Base-by-base conservation (phyloP, 1,284 basidiomycete species). In the Trametes hirsuta region DNA sequence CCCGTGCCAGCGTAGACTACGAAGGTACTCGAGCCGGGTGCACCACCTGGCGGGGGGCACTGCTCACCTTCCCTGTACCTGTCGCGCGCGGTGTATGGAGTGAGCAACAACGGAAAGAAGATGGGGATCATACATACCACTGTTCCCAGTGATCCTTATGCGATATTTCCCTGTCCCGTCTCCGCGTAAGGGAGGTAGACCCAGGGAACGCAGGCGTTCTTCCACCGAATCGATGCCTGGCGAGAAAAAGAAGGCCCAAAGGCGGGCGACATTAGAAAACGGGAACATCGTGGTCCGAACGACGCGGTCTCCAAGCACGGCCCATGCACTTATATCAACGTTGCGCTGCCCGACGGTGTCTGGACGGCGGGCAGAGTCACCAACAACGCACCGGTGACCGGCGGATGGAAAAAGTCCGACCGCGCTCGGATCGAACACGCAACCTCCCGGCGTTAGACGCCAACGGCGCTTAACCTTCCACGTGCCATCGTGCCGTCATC, bases 111-210 rank as follows among this genome's bases (percentile, higher is more conserved):
- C 52, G 2, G 18, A 25, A 21, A 8, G 12, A 50, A 44, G 35
- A 14, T 24, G 9, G 6, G 14, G 55, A 14, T 37, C 36, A 18
- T n/a, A 47, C 74, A 36, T 72, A 83, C 84, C 84, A 68, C 80
- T 81, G 66, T 87, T 86, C 42, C 84, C 85, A 12, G 82, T 70
- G 11, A 87, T 64, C 41, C 79, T 75, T 44, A 87, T 72, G 55
- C 76, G 79, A 65, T 81, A 86, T 4, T 66, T 71, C 0, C 84
- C 83, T 4, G 76, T 56, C 12, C 67, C 74, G 61, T 85, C 81
- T 42, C 85, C 84, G 14, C 78, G 70, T 11, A 86, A 73, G 49
- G 84, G 75, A 10, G 66, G 61, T 12, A 65, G 34, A 5, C 48
- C 47, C 36, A 4, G 47, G 2, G n/a, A 15, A 8, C 39, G 12